Evolutionary conservation across 179 eudicot genomes (phyloP).

Genomic region (Carnegiea gigantea): DNA sequence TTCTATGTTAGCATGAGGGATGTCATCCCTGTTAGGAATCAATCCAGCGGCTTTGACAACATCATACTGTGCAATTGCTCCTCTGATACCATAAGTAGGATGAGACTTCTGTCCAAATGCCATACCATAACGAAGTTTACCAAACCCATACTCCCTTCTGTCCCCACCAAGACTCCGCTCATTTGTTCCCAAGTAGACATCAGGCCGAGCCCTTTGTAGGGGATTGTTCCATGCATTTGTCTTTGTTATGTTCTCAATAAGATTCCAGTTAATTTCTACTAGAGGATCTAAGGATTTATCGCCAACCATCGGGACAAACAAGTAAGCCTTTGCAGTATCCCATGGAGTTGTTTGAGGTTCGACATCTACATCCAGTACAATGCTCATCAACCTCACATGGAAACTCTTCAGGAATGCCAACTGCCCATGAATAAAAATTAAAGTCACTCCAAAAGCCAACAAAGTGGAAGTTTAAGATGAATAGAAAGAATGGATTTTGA

Average conservation of each 20-base stretch:
- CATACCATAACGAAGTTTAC: constrained; percentile 87
- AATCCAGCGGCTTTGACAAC: constrained; percentile 91
- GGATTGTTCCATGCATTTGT: constrained; percentile 90
- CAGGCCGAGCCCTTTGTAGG: constrained; percentile 96
- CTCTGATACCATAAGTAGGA: constrained; percentile 97
- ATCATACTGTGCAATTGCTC: constrained; percentile 95
- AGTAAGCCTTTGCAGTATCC: constrained; percentile 97
- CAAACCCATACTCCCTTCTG: constrained; percentile 94
- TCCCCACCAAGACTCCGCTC: constrained; percentile 97
- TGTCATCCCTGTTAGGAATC: constrained; percentile 56
- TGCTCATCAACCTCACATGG: constrained; percentile 98
- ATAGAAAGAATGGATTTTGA: background rate
- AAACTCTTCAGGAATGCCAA: constrained; percentile 86
- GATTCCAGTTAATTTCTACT: constrained; percentile 82
- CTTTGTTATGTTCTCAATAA: constrained; percentile 49
- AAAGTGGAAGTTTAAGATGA: background rate
- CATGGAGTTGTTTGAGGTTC: constrained; percentile 98
- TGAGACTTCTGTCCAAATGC: constrained; percentile 85
- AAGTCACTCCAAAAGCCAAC: background rate
- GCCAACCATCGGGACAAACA: constrained; percentile 78
- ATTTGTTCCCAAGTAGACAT: constrained; percentile 96
- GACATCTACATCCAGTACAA: constrained; percentile 93
- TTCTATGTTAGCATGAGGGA: constrained; percentile 27
- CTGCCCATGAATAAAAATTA: constrained; percentile 40
- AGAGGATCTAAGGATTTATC: constrained; percentile 51